Base-by-base conservation (phyloP, 2,329 filamentous ascomycete species). In the Aspergillus floridensis region DNA sequence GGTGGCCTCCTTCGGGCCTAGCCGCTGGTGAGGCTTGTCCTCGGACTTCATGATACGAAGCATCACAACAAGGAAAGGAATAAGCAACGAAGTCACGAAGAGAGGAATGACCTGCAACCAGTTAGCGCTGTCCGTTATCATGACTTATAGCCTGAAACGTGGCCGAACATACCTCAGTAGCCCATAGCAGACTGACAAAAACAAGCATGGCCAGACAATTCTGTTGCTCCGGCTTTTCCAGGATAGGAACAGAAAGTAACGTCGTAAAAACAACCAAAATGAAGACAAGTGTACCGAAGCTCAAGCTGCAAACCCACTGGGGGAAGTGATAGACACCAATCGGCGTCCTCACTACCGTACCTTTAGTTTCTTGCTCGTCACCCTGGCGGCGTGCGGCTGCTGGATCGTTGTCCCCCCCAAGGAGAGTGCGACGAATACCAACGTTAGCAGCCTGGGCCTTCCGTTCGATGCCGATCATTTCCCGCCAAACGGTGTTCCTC, bases 381-480 rank as follows among this genome's bases (percentile, higher is more conserved):
- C 95, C 95, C 74, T 97, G 93, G 50, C 95, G 80, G 51, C 90
- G 82, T 49, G 88, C 86, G 56, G 87, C 86, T 7, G 84, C 81
- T 29, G 85, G 85, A 66, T 90, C 88, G 19, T 85, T 84, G 35
- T 89, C 89, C 26, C 86, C 84, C 4, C 93, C 93, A 2, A 98
- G 84, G 57, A 98, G 82, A 0, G 91, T 91, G 64, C 90, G 87
- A 22, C 86, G 79, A 53, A 90, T 80, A 47, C 95, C 95, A 65
- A 99, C 84, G 67, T 93, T 95, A 8, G 93, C 93, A 8, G 95
- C 96, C 77, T 98, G 93, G 1, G 92, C 92, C 72, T 96, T 93
- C 22, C 95, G 85, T 79, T 99, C 96, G 67, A 99, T 93, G 56
- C 93, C 95, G 73, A 99, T 99, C 86, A 99, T 95, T 69, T 99